Evolutionary conservation across 2,329 filamentous ascomycete genomes (phyloP), one percentile per base, ranked within the genome.

Genomic region (Dactylellina sp.): DNA sequence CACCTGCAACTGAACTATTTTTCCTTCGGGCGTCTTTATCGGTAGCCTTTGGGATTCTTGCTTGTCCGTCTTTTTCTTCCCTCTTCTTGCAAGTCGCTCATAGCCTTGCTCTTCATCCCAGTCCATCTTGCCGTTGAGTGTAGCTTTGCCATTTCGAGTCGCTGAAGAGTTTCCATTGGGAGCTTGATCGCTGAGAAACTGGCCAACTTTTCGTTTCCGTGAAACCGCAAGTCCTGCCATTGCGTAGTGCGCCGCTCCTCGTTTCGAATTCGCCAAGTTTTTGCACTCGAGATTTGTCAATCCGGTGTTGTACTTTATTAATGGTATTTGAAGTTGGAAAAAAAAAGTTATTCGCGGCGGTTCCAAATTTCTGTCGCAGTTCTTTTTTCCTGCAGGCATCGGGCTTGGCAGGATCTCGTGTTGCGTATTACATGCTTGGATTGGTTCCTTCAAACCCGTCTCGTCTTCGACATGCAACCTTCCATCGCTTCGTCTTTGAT

Each of bases 11-110:
- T 88, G 85, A 78, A 93, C 86, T 14, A 95, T 80, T 56, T 24
- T 57, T 9, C 95, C 95, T 76, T 94, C 91, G 0, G 88, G 86
- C 0, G 92, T 96, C 82, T 95, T 96, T 76, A 97, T 92, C 0
- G 93, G 93, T 37, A 99, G 84, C 78, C 89, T 87, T 39, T 87
- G 92, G 80, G 84, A 89, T 80, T 93, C 91, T 50, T 80, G 79
- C 37, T 76, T 77, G 32, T 78, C 72, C 75, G 85, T 86, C 78
- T 88, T 87, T 80, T 92, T 91, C 81, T 90, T 92, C 79, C 88
- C 89, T 46, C 61, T 63, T 44, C 75, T 62, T 28, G 59, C 49
- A 7, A 55, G 39, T 64, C 50, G 57, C 16, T 76, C 75, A 16
- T 75, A 76, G 28, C 71, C 71, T 49, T 75, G 71, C 44, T 75